phyloP scores from a whole-genome alignment of 2,329 filamentous ascomycete genomes.

The Colletotrichum falcatum region DNA sequence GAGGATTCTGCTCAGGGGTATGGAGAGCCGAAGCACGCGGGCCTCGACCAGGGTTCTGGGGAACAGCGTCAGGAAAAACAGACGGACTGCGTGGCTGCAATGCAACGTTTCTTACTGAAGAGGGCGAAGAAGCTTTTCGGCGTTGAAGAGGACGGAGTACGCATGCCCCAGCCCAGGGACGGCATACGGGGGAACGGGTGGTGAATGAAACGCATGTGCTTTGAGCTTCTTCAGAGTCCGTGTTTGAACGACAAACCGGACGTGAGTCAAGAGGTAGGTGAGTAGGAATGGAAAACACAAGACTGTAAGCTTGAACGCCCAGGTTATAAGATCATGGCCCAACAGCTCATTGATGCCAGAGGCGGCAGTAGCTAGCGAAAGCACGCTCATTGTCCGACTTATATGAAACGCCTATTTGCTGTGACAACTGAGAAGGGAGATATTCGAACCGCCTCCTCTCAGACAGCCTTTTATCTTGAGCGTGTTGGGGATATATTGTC shows the following conservation, averaged over 20 bases:
- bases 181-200: background rate
- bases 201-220: accelerated
- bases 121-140: slow-evolving; percentile 15
- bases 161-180: slow-evolving; percentile 7
- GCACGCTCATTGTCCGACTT: background rate
- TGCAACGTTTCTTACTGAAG: background rate
- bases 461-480: background rate
- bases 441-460: background rate
- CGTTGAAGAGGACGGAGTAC: slow-evolving; percentile 9
- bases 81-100: too few relatives aligned
- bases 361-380: background rate
- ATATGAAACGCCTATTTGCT: background rate
- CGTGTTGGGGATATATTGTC: background rate
- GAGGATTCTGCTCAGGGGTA: slow-evolving; percentile 6
- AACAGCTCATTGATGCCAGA: too few relatives aligned
- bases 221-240: background rate
- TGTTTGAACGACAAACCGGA: background rate
- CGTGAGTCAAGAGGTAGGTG: slow-evolving; percentile 5
- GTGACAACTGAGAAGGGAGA: background rate
- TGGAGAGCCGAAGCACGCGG: background rate
- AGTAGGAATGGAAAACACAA: background rate
- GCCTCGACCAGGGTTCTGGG: background rate
- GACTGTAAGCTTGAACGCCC: background rate
- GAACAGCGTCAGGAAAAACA: background rate
- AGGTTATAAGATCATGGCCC: background rate